Evolutionary conservation across 106 monocot genomes (phyloP).

Genomic region (Gastrodia elata): DNA sequence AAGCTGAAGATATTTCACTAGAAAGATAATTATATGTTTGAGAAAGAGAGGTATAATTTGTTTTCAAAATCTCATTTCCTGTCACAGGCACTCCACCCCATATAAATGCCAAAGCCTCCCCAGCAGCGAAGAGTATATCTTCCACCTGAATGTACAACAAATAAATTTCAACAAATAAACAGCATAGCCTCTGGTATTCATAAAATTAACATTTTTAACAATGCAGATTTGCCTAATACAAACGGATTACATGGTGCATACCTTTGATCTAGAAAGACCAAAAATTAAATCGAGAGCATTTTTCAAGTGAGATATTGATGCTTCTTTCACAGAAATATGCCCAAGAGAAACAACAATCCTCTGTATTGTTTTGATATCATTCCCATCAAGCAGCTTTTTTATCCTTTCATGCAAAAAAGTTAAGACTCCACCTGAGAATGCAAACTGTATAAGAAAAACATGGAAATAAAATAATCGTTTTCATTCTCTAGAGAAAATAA

Average conservation of each 20-base stretch:
- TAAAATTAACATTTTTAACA: not conserved
- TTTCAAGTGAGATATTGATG: constrained; percentile 43
- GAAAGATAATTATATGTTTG: constrained; percentile 67
- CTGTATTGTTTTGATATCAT: constrained; percentile 73
- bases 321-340: constrained; percentile 78
- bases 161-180: not conserved
- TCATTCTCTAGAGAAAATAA: not conserved
- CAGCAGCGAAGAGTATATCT: constrained; percentile 93
- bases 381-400: constrained; percentile 55
- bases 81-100: constrained; percentile 91
- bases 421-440: constrained; percentile 49
- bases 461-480: not conserved
- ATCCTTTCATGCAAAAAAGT: constrained; percentile 48
- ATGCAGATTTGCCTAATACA: not conserved
- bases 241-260: constrained; percentile 8
- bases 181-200: not conserved
- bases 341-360: constrained; percentile 80
- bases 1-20: constrained; percentile 31
- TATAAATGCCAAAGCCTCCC: constrained; percentile 95
- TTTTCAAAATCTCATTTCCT: constrained; percentile 69
- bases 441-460: not conserved
- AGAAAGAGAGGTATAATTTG: constrained; percentile 87
- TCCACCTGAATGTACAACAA: constrained; percentile 47
- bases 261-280: constrained; percentile 79
- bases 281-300: constrained; percentile 80